Evolutionary conservation across 2,329 filamentous ascomycete genomes (phyloP).

Genomic region (Nemania diffusa): DNA sequence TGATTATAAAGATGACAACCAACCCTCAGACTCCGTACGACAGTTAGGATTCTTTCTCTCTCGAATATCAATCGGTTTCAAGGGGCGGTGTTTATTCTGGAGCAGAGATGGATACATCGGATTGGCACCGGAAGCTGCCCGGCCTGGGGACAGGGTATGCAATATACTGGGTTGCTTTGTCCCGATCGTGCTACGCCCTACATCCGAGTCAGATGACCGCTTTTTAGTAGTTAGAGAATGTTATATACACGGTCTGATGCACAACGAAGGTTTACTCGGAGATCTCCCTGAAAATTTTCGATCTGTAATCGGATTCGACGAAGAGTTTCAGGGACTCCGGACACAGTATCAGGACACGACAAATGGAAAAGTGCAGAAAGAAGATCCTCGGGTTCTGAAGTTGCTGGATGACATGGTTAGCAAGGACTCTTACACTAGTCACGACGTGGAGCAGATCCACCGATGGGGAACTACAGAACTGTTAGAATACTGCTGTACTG

Average conservation of each 20-base stretch:
- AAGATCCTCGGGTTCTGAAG: neutral
- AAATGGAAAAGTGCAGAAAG: neutral
- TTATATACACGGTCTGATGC: neutral
- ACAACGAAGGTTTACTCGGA: neutral
- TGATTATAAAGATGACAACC: neutral
- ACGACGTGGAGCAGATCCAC: neutral
- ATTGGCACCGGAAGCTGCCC: neutral
- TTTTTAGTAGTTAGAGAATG: neutral
- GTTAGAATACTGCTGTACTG: neutral
- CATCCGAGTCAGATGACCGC: neutral
- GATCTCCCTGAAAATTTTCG: neutral
- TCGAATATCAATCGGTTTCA: neutral
- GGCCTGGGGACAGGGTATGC: neutral
- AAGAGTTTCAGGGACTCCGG: neutral
- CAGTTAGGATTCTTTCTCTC: neutral
- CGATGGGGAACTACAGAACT: neutral
- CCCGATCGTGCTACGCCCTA: neutral
- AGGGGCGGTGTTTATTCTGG: neutral
- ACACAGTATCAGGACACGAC: neutral
- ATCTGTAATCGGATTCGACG: neutral
- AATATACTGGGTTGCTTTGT: neutral
- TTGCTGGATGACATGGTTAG: neutral
- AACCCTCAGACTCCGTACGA: neutral
- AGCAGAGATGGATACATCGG: neutral
- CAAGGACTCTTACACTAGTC: neutral